Conservation (phyloP, 441 rosid genomes). For the Monsonia emarginata region DNA sequence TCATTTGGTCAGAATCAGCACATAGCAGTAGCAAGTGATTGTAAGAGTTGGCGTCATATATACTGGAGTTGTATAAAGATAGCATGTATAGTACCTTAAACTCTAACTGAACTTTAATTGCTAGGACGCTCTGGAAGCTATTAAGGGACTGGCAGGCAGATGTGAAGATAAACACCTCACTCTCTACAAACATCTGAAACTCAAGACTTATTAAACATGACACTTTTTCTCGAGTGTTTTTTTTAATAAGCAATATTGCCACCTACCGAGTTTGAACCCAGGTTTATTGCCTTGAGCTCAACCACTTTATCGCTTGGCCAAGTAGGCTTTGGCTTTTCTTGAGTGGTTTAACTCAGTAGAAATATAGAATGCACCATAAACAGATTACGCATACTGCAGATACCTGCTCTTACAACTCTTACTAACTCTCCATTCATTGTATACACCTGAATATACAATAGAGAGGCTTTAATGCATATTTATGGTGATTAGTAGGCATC, state of each 20-base stretch:
- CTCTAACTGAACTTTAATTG: neutral
- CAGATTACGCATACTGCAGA: neutral
- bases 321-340: no score
- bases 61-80: neutral
- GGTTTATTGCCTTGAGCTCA: no score
- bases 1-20: neutral
- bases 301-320: no score
- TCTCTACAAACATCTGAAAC: neutral
- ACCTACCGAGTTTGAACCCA: no score
- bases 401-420: neutral
- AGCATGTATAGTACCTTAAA: neutral
- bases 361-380: neutral
- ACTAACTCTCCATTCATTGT: neutral
- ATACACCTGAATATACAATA: neutral
- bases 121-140: neutral
- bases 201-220: no score
- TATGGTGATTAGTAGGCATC: neutral
- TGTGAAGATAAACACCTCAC: neutral
- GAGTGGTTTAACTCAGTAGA: no score
- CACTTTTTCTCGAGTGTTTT: no score
- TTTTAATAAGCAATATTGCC: no score
- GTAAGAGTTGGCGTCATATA: neutral
- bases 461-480: neutral
- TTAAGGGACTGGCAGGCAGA: neutral
- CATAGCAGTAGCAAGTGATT: neutral